Evolutionary conservation across 768 basidiomycete species (phyloP).

Genomic region (Tremella fuciformis): DNA sequence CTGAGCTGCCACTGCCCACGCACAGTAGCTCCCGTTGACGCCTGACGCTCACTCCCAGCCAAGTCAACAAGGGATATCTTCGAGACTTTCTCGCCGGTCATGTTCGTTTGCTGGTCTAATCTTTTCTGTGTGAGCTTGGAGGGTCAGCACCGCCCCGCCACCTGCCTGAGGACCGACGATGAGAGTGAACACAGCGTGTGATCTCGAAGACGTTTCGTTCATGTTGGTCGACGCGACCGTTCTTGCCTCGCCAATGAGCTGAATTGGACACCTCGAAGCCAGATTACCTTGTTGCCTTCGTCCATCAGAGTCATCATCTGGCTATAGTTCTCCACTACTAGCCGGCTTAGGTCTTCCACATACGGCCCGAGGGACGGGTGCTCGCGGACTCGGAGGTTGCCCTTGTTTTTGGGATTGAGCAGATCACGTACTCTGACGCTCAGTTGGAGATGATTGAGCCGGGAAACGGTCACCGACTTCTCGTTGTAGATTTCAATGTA

Average conservation of each 20-base stretch:
- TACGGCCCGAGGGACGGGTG: slow-evolving; percentile 87
- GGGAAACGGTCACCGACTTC: slow-evolving; percentile 27
- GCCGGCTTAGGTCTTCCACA: slow-evolving; percentile 92
- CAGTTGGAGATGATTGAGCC: not conserved
- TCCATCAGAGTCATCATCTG: slow-evolving; percentile 99
- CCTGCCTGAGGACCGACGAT: slow-evolving; percentile 29
- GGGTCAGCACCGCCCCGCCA: slow-evolving; percentile 8
- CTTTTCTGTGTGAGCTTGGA: slow-evolving; percentile 81
- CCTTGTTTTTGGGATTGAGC: slow-evolving; percentile 93
- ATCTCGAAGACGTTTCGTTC: slow-evolving; percentile 99
- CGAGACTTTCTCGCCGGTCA: slow-evolving; percentile 98
- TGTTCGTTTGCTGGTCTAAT: slow-evolving; percentile 74
- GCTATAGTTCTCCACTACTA: slow-evolving; percentile 82
- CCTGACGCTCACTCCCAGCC: slow-evolving; percentile 93
- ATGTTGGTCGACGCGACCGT: slow-evolving; percentile 99
- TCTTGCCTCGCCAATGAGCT: slow-evolving; percentile 59
- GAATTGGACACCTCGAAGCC: not conserved
- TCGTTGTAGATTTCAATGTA: slow-evolving; percentile 71
- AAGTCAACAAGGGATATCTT: slow-evolving; percentile 96
- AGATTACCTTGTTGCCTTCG: slow-evolving; percentile 80
- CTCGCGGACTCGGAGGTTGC: slow-evolving; percentile 93
- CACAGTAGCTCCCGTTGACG: slow-evolving; percentile 89
- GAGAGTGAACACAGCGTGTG: slow-evolving; percentile 96
- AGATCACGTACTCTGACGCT: slow-evolving; percentile 85
- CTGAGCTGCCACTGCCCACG: not conserved